A percentile compares a stretch with the other conserved stretches of the same genome.
These are phyloP conservation scores for Knoxia roxburghii DNA, from an alignment of 257 asterid genomes.

Conservation along the genomic window DNA sequence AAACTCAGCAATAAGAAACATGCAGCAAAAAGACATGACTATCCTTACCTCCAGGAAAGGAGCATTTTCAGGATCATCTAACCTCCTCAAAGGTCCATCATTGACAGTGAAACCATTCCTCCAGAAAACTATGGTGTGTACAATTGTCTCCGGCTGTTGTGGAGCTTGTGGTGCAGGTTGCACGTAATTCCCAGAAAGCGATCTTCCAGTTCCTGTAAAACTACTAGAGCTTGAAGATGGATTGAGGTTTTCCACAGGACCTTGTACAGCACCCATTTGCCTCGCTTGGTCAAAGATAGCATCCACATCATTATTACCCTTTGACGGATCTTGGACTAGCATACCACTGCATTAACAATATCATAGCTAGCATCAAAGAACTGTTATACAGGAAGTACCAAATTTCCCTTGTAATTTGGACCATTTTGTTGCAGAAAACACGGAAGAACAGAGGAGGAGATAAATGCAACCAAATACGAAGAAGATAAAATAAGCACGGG, in stretches of 20 bases:
- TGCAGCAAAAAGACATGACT: background rate
- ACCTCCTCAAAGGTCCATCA: constrained; percentile 91
- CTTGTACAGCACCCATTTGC: constrained; percentile 69
- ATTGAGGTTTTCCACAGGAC: constrained; percentile 47
- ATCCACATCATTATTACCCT: constrained; percentile 38
- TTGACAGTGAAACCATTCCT: constrained; percentile 89
- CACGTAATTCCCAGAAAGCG: constrained; percentile 63
- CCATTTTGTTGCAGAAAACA: background rate
- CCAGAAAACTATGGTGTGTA: constrained; percentile 92
- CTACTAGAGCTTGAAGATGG: constrained; percentile 77
- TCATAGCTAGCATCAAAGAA: constrained; percentile 12
- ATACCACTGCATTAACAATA: constrained; percentile 67
- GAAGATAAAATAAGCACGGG: background rate
- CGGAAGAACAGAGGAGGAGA: background rate
- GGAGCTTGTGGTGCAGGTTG: constrained; percentile 30
- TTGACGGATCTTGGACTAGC: constrained; percentile 58
- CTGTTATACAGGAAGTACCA: constrained; percentile 6
- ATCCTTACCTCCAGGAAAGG: constrained; percentile 68
- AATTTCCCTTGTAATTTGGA: background rate
- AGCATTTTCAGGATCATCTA: constrained; percentile 92
- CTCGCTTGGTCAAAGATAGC: constrained; percentile 45
- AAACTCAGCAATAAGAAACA: background rate
- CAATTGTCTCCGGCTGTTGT: constrained; percentile 69
- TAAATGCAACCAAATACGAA: background rate
- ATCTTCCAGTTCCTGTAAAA: constrained; percentile 82